Conservation (phyloP, 2,329 filamentous ascomycete genomes). For the Colletotrichum tabaci region DNA sequence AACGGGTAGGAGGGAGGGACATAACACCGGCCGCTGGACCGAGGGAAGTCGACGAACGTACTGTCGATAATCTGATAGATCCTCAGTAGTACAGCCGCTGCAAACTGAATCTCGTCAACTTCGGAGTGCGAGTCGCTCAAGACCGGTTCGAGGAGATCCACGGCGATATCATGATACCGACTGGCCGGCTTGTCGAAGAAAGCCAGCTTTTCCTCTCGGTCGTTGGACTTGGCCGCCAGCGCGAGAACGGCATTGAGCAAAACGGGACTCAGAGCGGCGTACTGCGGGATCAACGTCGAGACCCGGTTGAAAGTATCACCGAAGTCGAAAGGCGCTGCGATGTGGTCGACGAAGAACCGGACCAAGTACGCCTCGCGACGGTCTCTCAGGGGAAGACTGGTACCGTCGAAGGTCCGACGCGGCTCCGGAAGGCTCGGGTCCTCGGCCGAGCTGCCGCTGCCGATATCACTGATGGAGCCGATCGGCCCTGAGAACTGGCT, state of each 20-base stretch:
- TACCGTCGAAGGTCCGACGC: neutral
- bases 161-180: neutral
- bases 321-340: conserved; percentile 20
- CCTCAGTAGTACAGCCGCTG: conserved; percentile 21
- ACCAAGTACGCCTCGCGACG: conserved; percentile 24
- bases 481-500: conserved; percentile 5
- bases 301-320: conserved; percentile 11
- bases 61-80: conserved; percentile 13
- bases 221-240: conserved; percentile 7
- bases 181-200: conserved; percentile 32
- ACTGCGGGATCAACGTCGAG: conserved; percentile 3
- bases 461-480: conserved; percentile 18
- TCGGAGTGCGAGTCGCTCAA: neutral
- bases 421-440: conserved; percentile 27
- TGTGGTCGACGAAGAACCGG: conserved; percentile 9
- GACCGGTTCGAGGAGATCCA: neutral
- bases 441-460: conserved; percentile 12
- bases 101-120: conserved; percentile 2
- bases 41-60: neutral
- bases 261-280: conserved; percentile 14
- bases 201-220: neutral
- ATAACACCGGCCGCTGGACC: neutral
- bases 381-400: conserved; percentile 14
- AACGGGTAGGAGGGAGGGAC: neutral
- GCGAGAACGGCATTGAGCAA: conserved; percentile 28